Evolutionary conservation across 2,329 filamentous ascomycete species (phyloP), one percentile per base, ranked within the genome.

Genomic region (Mariannaea elegans): DNA sequence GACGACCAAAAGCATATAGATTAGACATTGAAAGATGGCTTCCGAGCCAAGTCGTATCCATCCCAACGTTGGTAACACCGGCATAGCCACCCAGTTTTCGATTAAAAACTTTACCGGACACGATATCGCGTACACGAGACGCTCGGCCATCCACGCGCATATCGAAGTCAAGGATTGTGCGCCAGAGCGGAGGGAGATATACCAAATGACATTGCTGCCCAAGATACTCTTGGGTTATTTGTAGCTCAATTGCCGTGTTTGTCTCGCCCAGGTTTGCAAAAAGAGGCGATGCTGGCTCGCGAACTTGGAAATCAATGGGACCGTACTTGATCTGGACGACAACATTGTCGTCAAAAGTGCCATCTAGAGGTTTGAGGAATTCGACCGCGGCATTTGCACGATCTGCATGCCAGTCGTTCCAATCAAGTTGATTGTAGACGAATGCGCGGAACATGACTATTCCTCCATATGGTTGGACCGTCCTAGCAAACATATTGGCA

Each of bases 311-410:
- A 69, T 92, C 89, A 59, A 91, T 91, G 0, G 89, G 88, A 0
- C 90, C 89, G 62, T 89, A 90, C 73, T 92, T 92, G 74, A 92
- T 87, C 70, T 92, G 89, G 2, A 92, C 81, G 0, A 92, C 81
- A 0, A 91, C 88, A 45, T 92, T 92, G 44, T 88, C 85, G 19
- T 89, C 86, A 56, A 92, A 92, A 59, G 87, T 72, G 5, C 81
- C 84, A 66, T 92, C 89, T 0, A 91, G 80, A 1, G 80, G 79
- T 14, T 84, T 78, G 72, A 92, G 91, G 73, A 85, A 90, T 1
- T 91, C 80, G 0, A 90, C 87, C 0, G 87, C 88, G 0, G 88
- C 89, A 54, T 90, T 91, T 2, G 89, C 90, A 2, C 90, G 84
- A 71, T 92, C 90, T 1, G 82, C 83, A 49, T 82, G 55, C 64